A percentile compares a stretch with the other conserved stretches of the same genome.
phyloP scores from a whole-genome alignment of 2,329 filamentous ascomycete species.

The Alternaria sp. region DNA sequence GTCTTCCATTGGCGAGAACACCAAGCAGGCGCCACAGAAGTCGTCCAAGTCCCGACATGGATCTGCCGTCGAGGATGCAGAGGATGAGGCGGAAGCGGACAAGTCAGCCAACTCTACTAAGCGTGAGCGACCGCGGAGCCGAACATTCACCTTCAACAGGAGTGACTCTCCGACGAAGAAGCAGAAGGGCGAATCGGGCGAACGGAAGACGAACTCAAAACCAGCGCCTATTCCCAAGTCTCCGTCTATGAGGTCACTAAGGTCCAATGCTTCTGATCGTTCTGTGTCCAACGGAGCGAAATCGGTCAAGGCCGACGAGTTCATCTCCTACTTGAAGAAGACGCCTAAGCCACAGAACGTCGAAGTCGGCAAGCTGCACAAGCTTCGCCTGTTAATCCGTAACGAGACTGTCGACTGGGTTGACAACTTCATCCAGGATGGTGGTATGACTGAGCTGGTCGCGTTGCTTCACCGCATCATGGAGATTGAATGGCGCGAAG shows the following conservation, averaged over 20 bases:
- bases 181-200: slow-evolving; percentile 65
- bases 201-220: slow-evolving; percentile 65
- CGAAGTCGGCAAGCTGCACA: slow-evolving; percentile 94
- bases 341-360: slow-evolving; percentile 81
- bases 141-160: slow-evolving; percentile 79
- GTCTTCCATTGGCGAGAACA: slow-evolving; percentile 47
- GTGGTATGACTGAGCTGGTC: slow-evolving; percentile 92
- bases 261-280: slow-evolving; percentile 62
- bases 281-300: slow-evolving; percentile 74
- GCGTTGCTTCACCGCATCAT: slow-evolving; percentile 88
- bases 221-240: slow-evolving; percentile 73
- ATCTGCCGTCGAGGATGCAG: slow-evolving; percentile 29
- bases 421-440: slow-evolving; percentile 85
- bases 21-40: slow-evolving; percentile 53
- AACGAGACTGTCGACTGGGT: slow-evolving; percentile 98
- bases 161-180: slow-evolving; percentile 79
- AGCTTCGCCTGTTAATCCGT: slow-evolving; percentile 83
- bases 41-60: slow-evolving; percentile 43
- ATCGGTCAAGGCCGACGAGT: slow-evolving; percentile 78
- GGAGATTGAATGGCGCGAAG: slow-evolving; percentile 96
- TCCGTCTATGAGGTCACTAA: slow-evolving; percentile 63
- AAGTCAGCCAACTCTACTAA: slow-evolving; percentile 46
- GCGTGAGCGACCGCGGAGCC: slow-evolving; percentile 65
- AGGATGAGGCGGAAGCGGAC: slow-evolving; percentile 9
- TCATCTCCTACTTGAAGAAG: slow-evolving; percentile 83